A percentile compares a stretch with the other conserved stretches of the same genome.
phyloP scores from a whole-genome alignment of 1,284 basidiomycete species.

The Heterobasidion parviporum region DNA sequence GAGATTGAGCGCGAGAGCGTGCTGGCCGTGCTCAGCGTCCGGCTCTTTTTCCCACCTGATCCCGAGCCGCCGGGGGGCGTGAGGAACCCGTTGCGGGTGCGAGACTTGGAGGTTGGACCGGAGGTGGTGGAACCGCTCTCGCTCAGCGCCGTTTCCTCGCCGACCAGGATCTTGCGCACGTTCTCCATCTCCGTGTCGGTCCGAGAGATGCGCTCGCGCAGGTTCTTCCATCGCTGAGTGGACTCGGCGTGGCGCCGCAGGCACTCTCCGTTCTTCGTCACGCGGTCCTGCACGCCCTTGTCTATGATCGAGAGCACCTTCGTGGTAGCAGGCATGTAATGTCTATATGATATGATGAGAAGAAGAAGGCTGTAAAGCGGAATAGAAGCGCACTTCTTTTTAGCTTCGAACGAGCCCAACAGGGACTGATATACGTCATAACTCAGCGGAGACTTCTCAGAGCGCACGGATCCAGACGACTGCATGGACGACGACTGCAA shows the following conservation, averaged over 20 bases:
- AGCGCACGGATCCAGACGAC: slow-evolving; percentile 37
- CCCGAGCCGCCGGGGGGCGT: slow-evolving; percentile 50
- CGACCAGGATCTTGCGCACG: slow-evolving; percentile 53
- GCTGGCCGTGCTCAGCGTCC: slow-evolving; percentile 39
- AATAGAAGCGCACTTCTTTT: slow-evolving; percentile 60
- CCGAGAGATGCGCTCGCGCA: slow-evolving; percentile 67
- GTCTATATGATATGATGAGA: slow-evolving; percentile 31
- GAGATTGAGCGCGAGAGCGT: slow-evolving; percentile 67
- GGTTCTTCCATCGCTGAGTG: slow-evolving; percentile 72
- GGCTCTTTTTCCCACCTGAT: slow-evolving; percentile 19
- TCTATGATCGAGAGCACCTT: slow-evolving; percentile 92
- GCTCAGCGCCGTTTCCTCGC: slow-evolving; percentile 45
- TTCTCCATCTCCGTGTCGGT: slow-evolving; percentile 79
- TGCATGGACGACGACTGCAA: slow-evolving; percentile 36
- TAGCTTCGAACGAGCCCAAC: slow-evolving; percentile 71
- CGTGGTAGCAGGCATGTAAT: slow-evolving; percentile 88
- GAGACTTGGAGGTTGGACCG: slow-evolving; percentile 33
- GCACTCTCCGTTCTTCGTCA: slow-evolving; percentile 93
- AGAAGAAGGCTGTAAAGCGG: background rate
- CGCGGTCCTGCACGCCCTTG: slow-evolving; percentile 83
- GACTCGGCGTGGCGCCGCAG: slow-evolving; percentile 81
- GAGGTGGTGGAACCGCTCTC: slow-evolving; percentile 65
- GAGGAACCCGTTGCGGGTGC: slow-evolving; percentile 45
- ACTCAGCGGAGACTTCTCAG: slow-evolving; percentile 43
- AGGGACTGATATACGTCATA: slow-evolving; percentile 58